Conservation (phyloP, 345 rosid genomes). For the Syzygium grande region DNA sequence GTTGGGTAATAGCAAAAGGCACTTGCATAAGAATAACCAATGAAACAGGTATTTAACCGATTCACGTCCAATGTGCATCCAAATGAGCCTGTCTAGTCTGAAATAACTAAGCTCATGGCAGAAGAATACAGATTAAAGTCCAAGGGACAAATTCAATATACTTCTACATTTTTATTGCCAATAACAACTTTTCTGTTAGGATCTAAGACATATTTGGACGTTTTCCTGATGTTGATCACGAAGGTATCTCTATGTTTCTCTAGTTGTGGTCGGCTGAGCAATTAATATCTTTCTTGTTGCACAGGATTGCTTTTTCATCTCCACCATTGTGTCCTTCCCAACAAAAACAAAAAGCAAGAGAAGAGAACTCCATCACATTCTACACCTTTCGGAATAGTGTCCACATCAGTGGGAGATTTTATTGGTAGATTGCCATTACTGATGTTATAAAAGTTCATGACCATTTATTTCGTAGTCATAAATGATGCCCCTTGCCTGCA, state of each 20-base stretch:
- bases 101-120: background rate
- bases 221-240: background rate
- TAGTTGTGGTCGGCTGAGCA: background rate
- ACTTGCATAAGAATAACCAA: background rate
- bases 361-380: background rate
- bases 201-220: background rate
- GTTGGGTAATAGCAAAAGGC: background rate
- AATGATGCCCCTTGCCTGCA: too few relatives aligned
- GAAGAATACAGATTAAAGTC: too few relatives aligned
- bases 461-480: too few relatives aligned
- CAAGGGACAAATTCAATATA: background rate
- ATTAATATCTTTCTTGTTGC: background rate
- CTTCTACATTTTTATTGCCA: background rate
- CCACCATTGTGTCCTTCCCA: background rate
- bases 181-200: background rate
- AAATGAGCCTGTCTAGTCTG: background rate
- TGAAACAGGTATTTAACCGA: background rate
- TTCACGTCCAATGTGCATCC: background rate
- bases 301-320: background rate
- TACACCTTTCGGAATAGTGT: too few relatives aligned
- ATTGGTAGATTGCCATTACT: too few relatives aligned
- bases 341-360: too few relatives aligned
- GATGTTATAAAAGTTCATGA: too few relatives aligned
- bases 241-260: background rate
- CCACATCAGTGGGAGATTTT: too few relatives aligned